Evolutionary conservation across 2,329 filamentous ascomycete species (phyloP).

Genomic region (Diaporthe sp.): DNA sequence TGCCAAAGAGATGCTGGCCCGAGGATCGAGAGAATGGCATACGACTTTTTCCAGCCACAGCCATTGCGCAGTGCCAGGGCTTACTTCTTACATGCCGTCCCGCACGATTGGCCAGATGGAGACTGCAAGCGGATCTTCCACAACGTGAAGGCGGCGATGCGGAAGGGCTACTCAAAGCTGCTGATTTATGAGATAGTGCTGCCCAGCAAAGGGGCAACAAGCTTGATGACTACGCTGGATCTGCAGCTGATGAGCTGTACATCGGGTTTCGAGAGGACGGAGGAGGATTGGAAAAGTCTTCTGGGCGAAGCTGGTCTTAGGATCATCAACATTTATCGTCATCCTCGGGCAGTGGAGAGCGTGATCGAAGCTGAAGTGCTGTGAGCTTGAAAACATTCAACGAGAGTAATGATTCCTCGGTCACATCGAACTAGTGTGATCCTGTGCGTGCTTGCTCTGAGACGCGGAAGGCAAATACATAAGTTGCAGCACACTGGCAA

Average conservation of each 20-base stretch:
- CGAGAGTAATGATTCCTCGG: neutral
- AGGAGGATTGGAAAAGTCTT: constrained; percentile 43
- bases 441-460: neutral
- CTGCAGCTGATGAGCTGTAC: constrained; percentile 48
- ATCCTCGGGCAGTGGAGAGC: constrained; percentile 3
- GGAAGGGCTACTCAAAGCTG: constrained; percentile 49
- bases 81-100: constrained; percentile 39
- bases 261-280: constrained; percentile 45
- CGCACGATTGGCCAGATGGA: constrained; percentile 46
- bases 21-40: constrained; percentile 35
- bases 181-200: constrained; percentile 52
- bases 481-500: neutral
- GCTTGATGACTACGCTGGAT: constrained; percentile 46
- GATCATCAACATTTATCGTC: constrained; percentile 40
- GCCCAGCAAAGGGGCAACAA: constrained; percentile 45
- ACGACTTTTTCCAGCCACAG: constrained; percentile 53
- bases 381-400: neutral
- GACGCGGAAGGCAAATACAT: neutral
- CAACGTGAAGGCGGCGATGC: constrained; percentile 45
- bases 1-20: constrained; percentile 39
- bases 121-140: constrained; percentile 4
- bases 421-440: neutral
- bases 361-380: constrained; percentile 1
- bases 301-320: constrained; percentile 42
- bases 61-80: constrained; percentile 51